Base-by-base conservation (phyloP, 106 monocot species). In the Cymbidium sinense region DNA sequence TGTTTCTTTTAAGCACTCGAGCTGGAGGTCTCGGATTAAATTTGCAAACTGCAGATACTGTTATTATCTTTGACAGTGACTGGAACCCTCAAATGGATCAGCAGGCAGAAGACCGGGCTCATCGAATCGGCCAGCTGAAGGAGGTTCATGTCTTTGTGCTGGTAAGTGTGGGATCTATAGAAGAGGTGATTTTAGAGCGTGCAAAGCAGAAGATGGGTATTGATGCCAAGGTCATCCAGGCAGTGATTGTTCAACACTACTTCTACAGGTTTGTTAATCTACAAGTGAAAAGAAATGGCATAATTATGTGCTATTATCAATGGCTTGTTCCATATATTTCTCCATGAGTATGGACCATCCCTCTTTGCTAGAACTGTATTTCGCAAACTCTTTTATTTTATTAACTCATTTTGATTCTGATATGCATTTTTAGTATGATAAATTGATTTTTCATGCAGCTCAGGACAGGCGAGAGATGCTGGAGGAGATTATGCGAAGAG, bases 31-130 rank as follows among this genome's bases (percentile, higher is more conserved):
- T 98, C 37, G 94, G 96, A 76, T 75, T 98, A 51, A 98, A 98
- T 76, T 80, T 98, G 71, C 94, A 94, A 65, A 90, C 94, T 50
- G 94, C 96, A 44, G 96, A 98, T 76, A 98, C 96, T 51, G 96
- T 98, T 13, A 86, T 98, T 71, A 98, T 98, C 27, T 98, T 98
- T 69, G 96, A 98, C 76, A 94, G 91, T 82, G 96, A 98, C 70
- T 98, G 96, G 96, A 98, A 98, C 77, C 96, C 96, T 30, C 96
- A 98, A 80, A 98, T 92, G 94, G 96, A 98, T 70, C 92, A 92
- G 50, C 96, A 98, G 74, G 94, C 96, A 5, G 96, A 98, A 77
- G 94, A 94, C 78, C 90, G 96, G 76, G 96, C 96, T 37, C 96
- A 98, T 79, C 93, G 96, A 58, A 98, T 98, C 67, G 96, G 94